Percentiles rank a stretch among this genome's conserved stretches.
phyloP scores from a whole-genome alignment of 2,329 filamentous ascomycete species.

The Ophiocordyceps unilateralis region DNA sequence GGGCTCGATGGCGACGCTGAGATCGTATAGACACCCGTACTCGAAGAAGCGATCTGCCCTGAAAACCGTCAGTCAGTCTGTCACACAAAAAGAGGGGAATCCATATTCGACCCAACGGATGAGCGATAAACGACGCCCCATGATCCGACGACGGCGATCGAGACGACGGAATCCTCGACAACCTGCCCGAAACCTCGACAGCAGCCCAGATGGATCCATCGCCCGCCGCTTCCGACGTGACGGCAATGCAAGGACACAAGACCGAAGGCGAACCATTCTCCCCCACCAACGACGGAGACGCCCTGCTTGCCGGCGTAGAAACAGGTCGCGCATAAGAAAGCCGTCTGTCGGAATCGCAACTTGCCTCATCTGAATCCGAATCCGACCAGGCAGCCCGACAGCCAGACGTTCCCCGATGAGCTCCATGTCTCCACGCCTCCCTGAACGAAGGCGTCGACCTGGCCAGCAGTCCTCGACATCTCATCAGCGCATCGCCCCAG shows the following conservation, averaged over 20 bases:
- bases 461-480: conserved; percentile 5
- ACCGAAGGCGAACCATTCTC: conserved; percentile 6
- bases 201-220: conserved; percentile 28
- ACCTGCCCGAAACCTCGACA: conserved; percentile 27
- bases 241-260: conserved; percentile 23
- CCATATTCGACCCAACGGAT: conserved; percentile 11
- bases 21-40: conserved; percentile 31
- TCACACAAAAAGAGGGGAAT: neutral
- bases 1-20: conserved; percentile 28
- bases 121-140: conserved; percentile 4
- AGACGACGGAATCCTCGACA: conserved; percentile 10
- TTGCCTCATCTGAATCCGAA: neutral
- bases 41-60: conserved; percentile 15
- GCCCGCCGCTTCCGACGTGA: conserved; percentile 23
- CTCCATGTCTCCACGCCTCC: neutral
- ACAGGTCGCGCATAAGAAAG: neutral
- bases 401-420: neutral
- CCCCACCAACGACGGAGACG: neutral
- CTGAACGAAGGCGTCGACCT: neutral
- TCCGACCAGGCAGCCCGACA: neutral
- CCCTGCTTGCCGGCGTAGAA: neutral
- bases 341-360: too few relatives aligned
- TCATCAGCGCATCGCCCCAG: conserved; percentile 4
- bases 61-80: conserved; percentile 1
- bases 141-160: neutral